Percentiles rank a stretch among this genome's conserved stretches.
phyloP scores from a whole-genome alignment of 176 grass and related monocot species.

The Ampelocalamus luodianensis region DNA sequence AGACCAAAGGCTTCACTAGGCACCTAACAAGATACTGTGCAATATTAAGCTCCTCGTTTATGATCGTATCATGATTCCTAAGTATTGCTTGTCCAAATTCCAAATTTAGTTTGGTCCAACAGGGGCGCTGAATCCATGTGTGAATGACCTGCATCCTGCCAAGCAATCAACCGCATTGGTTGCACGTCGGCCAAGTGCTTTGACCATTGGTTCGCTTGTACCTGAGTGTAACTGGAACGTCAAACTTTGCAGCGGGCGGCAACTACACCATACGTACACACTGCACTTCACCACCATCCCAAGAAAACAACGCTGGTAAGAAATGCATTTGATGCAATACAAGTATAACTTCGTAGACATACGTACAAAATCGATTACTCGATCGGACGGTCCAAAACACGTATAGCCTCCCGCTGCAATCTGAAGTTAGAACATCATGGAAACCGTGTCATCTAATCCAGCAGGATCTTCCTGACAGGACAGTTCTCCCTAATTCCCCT shows the following conservation, averaged over 20 bases:
- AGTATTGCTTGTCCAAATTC: not conserved
- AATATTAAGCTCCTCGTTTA: not conserved
- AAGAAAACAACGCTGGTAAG: not conserved
- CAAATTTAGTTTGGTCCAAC: constrained; percentile 36
- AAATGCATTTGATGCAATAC: not conserved
- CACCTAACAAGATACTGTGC: constrained; percentile 17
- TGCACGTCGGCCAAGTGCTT: constrained; percentile 13
- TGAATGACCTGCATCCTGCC: constrained; percentile 24
- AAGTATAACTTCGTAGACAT: not conserved
- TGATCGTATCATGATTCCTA: not conserved
- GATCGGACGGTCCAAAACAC: not conserved
- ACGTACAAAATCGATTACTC: not conserved
- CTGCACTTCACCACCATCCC: not conserved
- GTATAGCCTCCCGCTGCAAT: not conserved
- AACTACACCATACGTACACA: not conserved
- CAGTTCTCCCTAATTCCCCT: constrained; percentile 19
- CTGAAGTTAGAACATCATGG: constrained; percentile 15
- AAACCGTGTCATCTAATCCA: not conserved
- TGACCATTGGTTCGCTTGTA: constrained; percentile 39
- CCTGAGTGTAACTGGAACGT: constrained; percentile 10
- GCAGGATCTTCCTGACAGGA: constrained; percentile 1
- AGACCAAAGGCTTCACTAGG: constrained; percentile 3
- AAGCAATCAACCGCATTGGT: not conserved
- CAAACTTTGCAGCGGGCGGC: not conserved
- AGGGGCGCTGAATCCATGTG: constrained; percentile 19